Evolutionary conservation across 1,284 basidiomycete species (phyloP), one percentile per base, ranked within the genome.

Genomic region (Afroboletus lepidellus): DNA sequence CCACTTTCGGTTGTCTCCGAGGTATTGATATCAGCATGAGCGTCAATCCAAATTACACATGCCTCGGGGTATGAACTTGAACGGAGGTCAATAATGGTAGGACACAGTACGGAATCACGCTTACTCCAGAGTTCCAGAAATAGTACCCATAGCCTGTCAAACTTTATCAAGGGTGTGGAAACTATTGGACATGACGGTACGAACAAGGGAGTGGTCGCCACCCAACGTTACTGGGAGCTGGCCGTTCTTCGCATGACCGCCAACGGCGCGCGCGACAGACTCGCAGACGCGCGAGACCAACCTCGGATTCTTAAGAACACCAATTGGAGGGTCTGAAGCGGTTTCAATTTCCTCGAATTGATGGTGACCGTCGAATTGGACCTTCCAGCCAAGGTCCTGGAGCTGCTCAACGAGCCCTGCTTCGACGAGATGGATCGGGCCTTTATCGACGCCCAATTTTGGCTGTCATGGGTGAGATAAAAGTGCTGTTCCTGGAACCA

Each of bases 21-120:
- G 8, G 95, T 97, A 74, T 99, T 98, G 76, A 99, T 94, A 71
- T 99, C 97, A 37, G 94, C 89, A 60, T 94, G 90, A 5, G 91
- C 90, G 66, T 96, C 93, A 55, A 95, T 80, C 97, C 97, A 99
- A 63, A 99, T 78, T 37, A 99, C 83, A 63, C 90, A 92, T 53
- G 81, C 83, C 38, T 91, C 80, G 13, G 87, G 85, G 62, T 88
- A 79, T 44, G 77, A 74, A 53, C 87, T 91, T 49, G 21, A 59
- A 34, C 36, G 33, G 6, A 34, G 30, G 38, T 71, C n/a, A 57
- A 57, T 43, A 37, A 41, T 45, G 30, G 16, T 27, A 29, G 16
- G 20, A 25, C 4, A 13, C 21, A 32, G 27, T 0, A 12, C 27
- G 41, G 15, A 36, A 12, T 20, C 21, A 20, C 9, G 63, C 79